Evolutionary conservation across 2,329 filamentous ascomycete genomes (phyloP).

Genomic region (Cladosporium sp.): DNA sequence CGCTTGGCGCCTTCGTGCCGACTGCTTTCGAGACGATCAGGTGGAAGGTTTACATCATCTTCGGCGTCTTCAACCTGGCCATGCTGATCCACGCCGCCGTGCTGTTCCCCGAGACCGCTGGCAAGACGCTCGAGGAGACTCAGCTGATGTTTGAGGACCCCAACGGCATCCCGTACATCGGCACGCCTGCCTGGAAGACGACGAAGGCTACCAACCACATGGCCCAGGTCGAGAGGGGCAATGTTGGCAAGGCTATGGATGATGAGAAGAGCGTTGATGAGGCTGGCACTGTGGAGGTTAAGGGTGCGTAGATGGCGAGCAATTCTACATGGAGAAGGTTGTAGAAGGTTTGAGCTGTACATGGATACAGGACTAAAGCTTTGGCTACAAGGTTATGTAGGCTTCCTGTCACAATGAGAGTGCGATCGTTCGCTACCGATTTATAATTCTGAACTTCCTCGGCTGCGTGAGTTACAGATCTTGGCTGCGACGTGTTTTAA

Average conservation of each 20-base stretch:
- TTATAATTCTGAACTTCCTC: too few species aligned
- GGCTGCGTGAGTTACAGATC: too few species aligned
- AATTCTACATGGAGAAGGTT: too few species aligned
- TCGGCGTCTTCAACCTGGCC: constrained; percentile 57
- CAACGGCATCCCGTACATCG: constrained; percentile 36
- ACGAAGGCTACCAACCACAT: constrained; percentile 61
- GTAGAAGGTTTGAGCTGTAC: too few species aligned
- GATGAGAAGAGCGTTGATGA: constrained; percentile 68
- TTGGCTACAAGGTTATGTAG: too few species aligned
- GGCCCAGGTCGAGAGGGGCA: constrained; percentile 58
- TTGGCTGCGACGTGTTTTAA: too few species aligned
- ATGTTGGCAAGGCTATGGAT: constrained; percentile 55
- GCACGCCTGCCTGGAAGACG: constrained; percentile 52
- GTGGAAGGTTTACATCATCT: constrained; percentile 60
- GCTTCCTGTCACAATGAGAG: too few species aligned
- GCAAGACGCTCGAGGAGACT: constrained; percentile 72
- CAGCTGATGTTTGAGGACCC: constrained; percentile 59
- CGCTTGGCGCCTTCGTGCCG: constrained; percentile 53
- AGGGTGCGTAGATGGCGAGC: constrained; percentile 19
- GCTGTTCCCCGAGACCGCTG: constrained; percentile 61
- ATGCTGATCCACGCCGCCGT: constrained; percentile 56
- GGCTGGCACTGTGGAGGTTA: constrained; percentile 60
- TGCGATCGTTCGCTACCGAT: too few species aligned
- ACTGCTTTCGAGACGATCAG: constrained; percentile 54
- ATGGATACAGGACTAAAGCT: too few species aligned